phyloP scores from a whole-genome alignment of 257 asterid species.

The Knoxia roxburghii region DNA sequence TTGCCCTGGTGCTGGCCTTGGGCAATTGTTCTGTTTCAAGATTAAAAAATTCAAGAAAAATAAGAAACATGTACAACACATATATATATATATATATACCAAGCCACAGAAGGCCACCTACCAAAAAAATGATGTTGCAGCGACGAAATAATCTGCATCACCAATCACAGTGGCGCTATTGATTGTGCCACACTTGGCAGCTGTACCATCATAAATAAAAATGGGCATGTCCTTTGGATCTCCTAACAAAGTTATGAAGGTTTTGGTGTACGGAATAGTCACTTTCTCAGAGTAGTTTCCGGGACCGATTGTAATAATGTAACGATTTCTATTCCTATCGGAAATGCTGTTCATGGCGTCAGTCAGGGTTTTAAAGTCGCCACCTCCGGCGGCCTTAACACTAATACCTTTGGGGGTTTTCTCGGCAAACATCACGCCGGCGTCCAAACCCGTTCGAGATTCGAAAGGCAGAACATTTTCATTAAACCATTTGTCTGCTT shows the following conservation, averaged over 20 bases:
- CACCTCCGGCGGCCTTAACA: slow-evolving; percentile 41
- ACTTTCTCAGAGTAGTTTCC: slow-evolving; percentile 71
- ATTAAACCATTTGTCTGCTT: too few relatives aligned
- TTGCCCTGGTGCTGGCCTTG: not conserved
- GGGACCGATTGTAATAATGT: slow-evolving; percentile 44
- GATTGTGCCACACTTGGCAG: slow-evolving; percentile 45
- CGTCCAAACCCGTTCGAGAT: too few relatives aligned
- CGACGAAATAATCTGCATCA: slow-evolving; percentile 52
- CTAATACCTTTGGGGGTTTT: slow-evolving; percentile 24
- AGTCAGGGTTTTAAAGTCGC: slow-evolving; percentile 50
- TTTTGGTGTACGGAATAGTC: slow-evolving; percentile 28
- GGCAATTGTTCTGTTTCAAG: too few relatives aligned
- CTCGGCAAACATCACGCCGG: slow-evolving; percentile 31
- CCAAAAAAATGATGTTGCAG: slow-evolving; percentile 61
- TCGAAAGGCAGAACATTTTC: too few relatives aligned
- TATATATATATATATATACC: too few relatives aligned
- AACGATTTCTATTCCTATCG: slow-evolving; percentile 34
- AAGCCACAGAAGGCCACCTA: too few relatives aligned
- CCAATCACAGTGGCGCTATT: slow-evolving; percentile 54
- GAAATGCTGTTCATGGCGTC: slow-evolving; percentile 67
- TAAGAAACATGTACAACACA: too few relatives aligned
- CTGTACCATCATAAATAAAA: slow-evolving; percentile 42
- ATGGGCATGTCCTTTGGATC: slow-evolving; percentile 45
- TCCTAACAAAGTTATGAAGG: slow-evolving; percentile 54
- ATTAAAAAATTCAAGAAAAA: not conserved